Conservation (phyloP, 2,329 filamentous ascomycete species). For the Colletotrichum tropicicola region DNA sequence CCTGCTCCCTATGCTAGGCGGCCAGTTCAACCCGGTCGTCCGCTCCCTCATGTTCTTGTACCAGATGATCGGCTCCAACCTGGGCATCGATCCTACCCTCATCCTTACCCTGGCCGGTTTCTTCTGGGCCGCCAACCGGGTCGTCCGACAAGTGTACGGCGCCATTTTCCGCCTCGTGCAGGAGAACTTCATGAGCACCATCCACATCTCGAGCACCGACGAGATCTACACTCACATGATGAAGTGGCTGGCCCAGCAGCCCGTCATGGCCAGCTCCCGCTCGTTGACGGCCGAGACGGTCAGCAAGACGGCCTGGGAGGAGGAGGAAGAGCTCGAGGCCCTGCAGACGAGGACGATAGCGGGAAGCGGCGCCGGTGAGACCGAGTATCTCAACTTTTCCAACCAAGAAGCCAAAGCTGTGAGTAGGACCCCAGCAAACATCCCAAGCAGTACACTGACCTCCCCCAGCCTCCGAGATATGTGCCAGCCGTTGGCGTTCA, state of each 20-base stretch:
- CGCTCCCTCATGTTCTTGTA: conserved; percentile 47
- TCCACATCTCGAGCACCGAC: conserved; percentile 64
- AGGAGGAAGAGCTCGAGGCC: conserved; percentile 55
- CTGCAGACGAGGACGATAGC: conserved; percentile 44
- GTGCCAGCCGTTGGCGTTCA: conserved; percentile 63
- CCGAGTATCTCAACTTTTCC: conserved; percentile 65
- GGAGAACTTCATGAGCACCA: conserved; percentile 58
- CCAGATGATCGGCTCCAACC: conserved; percentile 50
- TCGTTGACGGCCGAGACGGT: conserved; percentile 65
- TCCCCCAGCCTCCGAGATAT: conserved; percentile 55
- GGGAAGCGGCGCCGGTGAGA: conserved; percentile 43
- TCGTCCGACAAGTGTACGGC: conserved; percentile 44
- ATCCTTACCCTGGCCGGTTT: conserved; percentile 56
- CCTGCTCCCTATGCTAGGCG: conserved; percentile 27
- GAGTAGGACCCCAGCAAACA: conserved; percentile 31
- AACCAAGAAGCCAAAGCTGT: conserved; percentile 63
- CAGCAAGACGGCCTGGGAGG: conserved; percentile 65
- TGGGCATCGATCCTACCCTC: conserved; percentile 59
- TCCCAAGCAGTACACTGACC: neutral
- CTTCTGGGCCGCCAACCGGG: conserved; percentile 54
- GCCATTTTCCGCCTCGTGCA: conserved; percentile 46
- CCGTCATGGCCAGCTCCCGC: conserved; percentile 59
- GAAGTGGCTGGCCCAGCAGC: conserved; percentile 64
- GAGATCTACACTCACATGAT: conserved; percentile 68
- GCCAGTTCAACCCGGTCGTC: conserved; percentile 31